Evolutionary conservation across 2,329 filamentous ascomycete genomes (phyloP).

Genomic region (Sclerotinia spermophila): DNA sequence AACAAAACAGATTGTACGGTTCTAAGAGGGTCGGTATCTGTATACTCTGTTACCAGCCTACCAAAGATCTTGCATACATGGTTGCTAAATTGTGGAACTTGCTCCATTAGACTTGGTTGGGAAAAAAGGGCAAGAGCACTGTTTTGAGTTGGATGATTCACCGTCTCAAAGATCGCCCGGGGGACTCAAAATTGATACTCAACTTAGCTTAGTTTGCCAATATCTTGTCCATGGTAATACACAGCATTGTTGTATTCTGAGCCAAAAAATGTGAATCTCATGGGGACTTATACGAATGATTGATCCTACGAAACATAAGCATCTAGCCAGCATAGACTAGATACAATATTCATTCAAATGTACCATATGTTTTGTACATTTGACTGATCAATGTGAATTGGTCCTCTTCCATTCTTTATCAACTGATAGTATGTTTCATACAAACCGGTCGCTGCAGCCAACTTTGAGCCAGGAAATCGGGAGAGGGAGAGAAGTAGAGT

Average conservation of each 20-base stretch:
- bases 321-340: neutral
- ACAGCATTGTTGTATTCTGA: neutral
- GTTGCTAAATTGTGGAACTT: neutral
- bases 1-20: too few relatives aligned
- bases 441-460: conserved; percentile 5
- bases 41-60: too few relatives aligned
- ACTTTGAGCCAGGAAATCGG: conserved; percentile 10
- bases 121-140: neutral
- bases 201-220: neutral
- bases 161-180: neutral
- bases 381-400: neutral
- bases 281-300: neutral
- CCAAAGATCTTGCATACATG: too few relatives aligned
- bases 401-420: neutral
- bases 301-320: neutral
- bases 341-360: neutral
- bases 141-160: neutral
- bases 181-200: neutral
- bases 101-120: too few relatives aligned
- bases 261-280: neutral
- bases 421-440: conserved; percentile 4
- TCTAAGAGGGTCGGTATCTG: too few relatives aligned
- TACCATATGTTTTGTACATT: neutral
- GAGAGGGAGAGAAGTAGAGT: neutral
- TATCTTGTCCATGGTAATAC: neutral